Evolutionary conservation across 2,329 filamentous ascomycete species (phyloP), one percentile per base, ranked within the genome.

Genomic region (Pseudonectria foliicola): DNA sequence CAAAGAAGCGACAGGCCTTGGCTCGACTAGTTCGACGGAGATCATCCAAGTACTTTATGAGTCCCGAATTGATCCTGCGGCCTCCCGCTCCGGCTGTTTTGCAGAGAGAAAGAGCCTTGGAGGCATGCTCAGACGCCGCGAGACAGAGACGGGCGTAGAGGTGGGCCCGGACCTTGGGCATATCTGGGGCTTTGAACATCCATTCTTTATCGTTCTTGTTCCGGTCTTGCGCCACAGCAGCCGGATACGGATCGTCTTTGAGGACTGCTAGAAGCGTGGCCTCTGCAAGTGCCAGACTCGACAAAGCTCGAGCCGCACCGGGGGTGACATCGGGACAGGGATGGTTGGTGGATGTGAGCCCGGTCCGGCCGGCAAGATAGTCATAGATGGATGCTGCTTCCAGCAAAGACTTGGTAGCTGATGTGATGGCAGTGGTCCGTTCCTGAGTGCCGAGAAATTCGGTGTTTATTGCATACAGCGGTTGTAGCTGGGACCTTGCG

Each of bases 191-290:
- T 51, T 84, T 86, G 59, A 92, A 93, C 88, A 96, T 96, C 90
- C 90, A 98, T 47, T 96, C 90, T 42, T 76, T 87, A 58, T 89
- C 87, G 47, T 82, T 79, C 34, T 81, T 77, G 54, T 94, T 93
- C 31, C 89, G 75, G 37, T 82, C 77, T 51, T 94, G 85, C 1
- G 87, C 79, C 3, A 94, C 82, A 6, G 81, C 75, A 2, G 83
- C 80, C 1, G 90, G 83, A 53, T 95, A 96, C 0, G 90, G 88
- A 53, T 98, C 92, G 55, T 96, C 90, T 50, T 96, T 96, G 32
- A 94, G 60, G 1, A 96, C 87, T 1, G 87, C 87, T 2, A 95
- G 74, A 2, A 96, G 71, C 0, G 89, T 95, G 1, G 89, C 89
- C 61, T 95, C 90, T 2, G 89, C 87, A 23, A 92, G 70, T 1